Evolutionary conservation across 345 rosid genomes (phyloP).

Genomic region (Pistacia atlantica): DNA sequence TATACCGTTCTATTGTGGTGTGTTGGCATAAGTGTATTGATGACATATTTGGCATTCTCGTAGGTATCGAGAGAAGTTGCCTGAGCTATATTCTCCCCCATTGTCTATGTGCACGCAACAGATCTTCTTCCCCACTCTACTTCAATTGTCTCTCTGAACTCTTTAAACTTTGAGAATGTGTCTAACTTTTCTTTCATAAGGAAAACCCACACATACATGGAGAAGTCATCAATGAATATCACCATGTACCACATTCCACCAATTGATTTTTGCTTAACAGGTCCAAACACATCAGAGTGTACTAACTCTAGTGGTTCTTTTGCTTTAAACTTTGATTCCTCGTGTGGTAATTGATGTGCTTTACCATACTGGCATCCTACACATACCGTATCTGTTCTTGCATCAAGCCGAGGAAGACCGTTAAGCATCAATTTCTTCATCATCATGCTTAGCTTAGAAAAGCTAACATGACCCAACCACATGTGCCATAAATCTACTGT

Average conservation of each 20-base stretch:
- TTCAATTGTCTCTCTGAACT: too few species aligned
- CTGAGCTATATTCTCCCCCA: constrained; percentile 1
- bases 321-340: too few species aligned
- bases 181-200: neutral
- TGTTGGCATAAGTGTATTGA: constrained; percentile 6
- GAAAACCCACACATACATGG: neutral
- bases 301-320: neutral
- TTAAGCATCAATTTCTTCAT: constrained; percentile 9
- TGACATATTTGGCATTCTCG: neutral
- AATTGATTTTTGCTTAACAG: neutral
- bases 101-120: neutral
- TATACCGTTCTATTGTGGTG: constrained; percentile 3
- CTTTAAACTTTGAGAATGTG: too few species aligned
- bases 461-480: neutral
- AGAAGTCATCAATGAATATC: constrained; percentile 25
- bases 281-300: constrained; percentile 23
- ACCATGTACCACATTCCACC: constrained; percentile 11
- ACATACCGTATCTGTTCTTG: neutral
- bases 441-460: constrained; percentile 6
- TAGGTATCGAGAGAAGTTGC: neutral
- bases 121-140: neutral
- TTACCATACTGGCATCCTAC: too few species aligned
- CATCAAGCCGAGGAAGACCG: constrained; percentile 12
- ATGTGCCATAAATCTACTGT: constrained; percentile 13
- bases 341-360: too few species aligned